A percentile compares a stretch with the other conserved stretches of the same genome.
Evolutionary conservation across 768 basidiomycete species (phyloP).

Genomic region (Lactarius tabidus): DNA sequence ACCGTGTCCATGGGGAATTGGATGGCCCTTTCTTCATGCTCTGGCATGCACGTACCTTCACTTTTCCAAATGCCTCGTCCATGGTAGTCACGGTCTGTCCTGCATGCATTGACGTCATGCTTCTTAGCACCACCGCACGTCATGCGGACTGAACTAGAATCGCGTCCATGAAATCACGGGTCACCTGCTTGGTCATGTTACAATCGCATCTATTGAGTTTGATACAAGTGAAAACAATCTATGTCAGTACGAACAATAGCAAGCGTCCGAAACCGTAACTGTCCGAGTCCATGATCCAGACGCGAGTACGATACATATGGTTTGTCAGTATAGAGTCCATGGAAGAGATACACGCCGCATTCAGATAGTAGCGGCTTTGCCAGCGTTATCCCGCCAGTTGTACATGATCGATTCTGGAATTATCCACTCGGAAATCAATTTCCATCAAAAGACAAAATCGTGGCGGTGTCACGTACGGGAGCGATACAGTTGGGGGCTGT

Average conservation of each 20-base stretch:
- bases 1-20: conserved; percentile 6
- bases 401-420: conserved; percentile 18
- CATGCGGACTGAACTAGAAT: conserved; percentile 18
- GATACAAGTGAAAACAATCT: conserved; percentile 17
- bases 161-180: not conserved
- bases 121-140: conserved; percentile 12
- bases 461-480: conserved; percentile 49
- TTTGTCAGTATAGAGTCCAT: not conserved
- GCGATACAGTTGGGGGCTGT: conserved; percentile 39
- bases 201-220: conserved; percentile 3
- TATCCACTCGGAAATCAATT: not conserved
- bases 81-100: not conserved
- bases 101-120: conserved; percentile 18
- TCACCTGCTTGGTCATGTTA: not conserved
- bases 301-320: conserved; percentile 14
- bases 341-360: conserved; percentile 1
- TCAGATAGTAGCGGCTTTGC: not conserved
- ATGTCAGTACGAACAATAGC: conserved; percentile 2
- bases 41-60: not conserved
- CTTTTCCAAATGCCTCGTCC: not conserved
- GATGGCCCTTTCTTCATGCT: not conserved
- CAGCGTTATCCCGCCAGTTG: conserved; percentile 10
- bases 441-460: too few species aligned
- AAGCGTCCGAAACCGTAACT: conserved; percentile 1
- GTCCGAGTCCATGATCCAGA: conserved; percentile 5